Conservation (phyloP, 2,329 filamentous ascomycete species). For the Pseudogymnoascus sp. region DNA sequence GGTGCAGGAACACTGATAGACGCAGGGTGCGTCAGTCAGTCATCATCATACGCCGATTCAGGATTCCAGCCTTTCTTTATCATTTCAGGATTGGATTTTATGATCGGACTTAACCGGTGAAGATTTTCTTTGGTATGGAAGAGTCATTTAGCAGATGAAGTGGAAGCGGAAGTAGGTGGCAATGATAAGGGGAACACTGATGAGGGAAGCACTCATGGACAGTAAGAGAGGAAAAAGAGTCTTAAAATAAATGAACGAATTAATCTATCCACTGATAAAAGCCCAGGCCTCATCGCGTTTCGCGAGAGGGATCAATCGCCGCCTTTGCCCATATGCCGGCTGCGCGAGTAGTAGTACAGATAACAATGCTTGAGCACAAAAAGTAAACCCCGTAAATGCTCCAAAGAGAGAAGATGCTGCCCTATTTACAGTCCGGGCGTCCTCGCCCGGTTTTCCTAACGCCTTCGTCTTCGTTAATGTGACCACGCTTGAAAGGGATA, state of each 20-base stretch:
- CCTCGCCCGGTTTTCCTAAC: background rate
- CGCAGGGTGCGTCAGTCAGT: background rate
- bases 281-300: background rate
- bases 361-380: conserved; percentile 1
- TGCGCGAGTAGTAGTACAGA: conserved; percentile 5
- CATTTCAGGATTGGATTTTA: background rate
- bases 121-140: background rate
- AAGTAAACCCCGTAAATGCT: background rate
- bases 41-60: background rate
- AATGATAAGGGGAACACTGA: too few species aligned
- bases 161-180: background rate
- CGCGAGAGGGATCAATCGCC: background rate
- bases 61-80: background rate
- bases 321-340: background rate
- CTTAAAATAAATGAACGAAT: background rate
- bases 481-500: background rate
- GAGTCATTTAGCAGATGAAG: background rate
- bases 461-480: conserved; percentile 3
- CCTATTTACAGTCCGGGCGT: background rate
- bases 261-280: conserved; percentile 5
- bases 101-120: background rate
- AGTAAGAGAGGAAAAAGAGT: background rate
- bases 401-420: conserved; percentile 7
- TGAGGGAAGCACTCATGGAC: background rate
- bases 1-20: background rate